Conservation (phyloP, 2,329 filamentous ascomycete genomes). For the Neofusicoccum parvum region DNA sequence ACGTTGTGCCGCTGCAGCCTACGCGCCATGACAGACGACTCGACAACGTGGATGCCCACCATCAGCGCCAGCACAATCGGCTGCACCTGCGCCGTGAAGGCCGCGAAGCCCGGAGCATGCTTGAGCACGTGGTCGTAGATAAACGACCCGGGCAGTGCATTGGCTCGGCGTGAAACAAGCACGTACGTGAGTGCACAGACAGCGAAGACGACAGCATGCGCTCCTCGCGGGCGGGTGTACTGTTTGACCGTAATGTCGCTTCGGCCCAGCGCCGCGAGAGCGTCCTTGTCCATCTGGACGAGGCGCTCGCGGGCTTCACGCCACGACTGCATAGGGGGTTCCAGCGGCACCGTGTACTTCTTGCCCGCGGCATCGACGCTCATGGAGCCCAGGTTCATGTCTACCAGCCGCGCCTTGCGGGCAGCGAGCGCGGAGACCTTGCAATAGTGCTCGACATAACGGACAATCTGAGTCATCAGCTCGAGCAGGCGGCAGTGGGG, state of each 20-base stretch:
- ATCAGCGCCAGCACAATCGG: conserved; percentile 61
- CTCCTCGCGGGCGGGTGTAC: conserved; percentile 53
- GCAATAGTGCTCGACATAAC: conserved; percentile 76
- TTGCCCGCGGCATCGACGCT: conserved; percentile 58
- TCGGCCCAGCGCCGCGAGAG: conserved; percentile 62
- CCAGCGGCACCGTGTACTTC: conserved; percentile 60
- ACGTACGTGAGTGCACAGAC: conserved; percentile 40
- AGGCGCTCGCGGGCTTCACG: conserved; percentile 69
- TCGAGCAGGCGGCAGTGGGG: conserved; percentile 1
- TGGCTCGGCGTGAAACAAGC: conserved; percentile 31
- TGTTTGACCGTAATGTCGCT: conserved; percentile 58
- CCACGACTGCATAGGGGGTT: conserved; percentile 70
- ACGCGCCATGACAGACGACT: conserved; percentile 56
- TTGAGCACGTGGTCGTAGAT: conserved; percentile 43
- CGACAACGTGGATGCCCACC: conserved; percentile 64
- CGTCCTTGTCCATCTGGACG: conserved; percentile 70
- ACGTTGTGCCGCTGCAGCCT: conserved; percentile 57
- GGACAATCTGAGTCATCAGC: conserved; percentile 50
- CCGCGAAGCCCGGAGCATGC: conserved; percentile 60
- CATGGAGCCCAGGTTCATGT: conserved; percentile 67
- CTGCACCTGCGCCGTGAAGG: conserved; percentile 61
- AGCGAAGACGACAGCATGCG: conserved; percentile 58
- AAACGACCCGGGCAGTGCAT: conserved; percentile 38
- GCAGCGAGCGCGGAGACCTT: conserved; percentile 59
- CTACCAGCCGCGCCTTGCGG: conserved; percentile 61